Conservation (phyloP, 768 basidiomycete genomes). For the Porphyrellus cyaneotinctus region DNA sequence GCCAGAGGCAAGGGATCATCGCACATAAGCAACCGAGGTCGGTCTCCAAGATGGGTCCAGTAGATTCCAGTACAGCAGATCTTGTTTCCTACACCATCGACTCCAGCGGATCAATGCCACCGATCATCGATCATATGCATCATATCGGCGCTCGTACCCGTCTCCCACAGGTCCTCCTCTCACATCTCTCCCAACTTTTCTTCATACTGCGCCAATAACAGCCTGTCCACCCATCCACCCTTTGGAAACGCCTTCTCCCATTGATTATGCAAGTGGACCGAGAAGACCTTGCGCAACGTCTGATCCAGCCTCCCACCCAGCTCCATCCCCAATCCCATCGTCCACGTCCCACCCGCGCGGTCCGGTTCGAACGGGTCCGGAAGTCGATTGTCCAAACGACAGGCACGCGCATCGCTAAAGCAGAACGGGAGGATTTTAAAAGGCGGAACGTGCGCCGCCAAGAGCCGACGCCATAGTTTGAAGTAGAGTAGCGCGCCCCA, state of each 20-base stretch:
- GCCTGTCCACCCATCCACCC: constrained; percentile 82
- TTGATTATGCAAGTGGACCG: constrained; percentile 92
- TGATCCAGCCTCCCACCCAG: constrained; percentile 61
- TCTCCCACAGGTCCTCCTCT: not conserved
- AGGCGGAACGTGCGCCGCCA: constrained; percentile 67
- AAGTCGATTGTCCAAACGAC: constrained; percentile 87
- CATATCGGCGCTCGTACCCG: too few species aligned
- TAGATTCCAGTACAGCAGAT: too few species aligned
- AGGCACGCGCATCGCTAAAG: constrained; percentile 88
- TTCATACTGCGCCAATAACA: constrained; percentile 68
- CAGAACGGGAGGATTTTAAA: constrained; percentile 95
- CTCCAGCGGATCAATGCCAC: too few species aligned
- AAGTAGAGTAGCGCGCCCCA: constrained; percentile 93
- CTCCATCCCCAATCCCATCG: constrained; percentile 55
- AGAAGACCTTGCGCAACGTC: constrained; percentile 69
- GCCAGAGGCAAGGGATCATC: too few species aligned
- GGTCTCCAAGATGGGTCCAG: too few species aligned
- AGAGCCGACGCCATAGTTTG: constrained; percentile 83
- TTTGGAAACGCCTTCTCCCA: constrained; percentile 86
- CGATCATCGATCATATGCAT: not conserved
- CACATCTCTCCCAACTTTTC: constrained; percentile 18
- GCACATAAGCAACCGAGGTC: too few species aligned
- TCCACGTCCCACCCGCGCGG: constrained; percentile 57
- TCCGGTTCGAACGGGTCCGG: constrained; percentile 83
- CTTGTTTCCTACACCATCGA: too few species aligned